phyloP scores from a whole-genome alignment of 176 grass and related monocot genomes.

The Rhynchospora tenuis region DNA sequence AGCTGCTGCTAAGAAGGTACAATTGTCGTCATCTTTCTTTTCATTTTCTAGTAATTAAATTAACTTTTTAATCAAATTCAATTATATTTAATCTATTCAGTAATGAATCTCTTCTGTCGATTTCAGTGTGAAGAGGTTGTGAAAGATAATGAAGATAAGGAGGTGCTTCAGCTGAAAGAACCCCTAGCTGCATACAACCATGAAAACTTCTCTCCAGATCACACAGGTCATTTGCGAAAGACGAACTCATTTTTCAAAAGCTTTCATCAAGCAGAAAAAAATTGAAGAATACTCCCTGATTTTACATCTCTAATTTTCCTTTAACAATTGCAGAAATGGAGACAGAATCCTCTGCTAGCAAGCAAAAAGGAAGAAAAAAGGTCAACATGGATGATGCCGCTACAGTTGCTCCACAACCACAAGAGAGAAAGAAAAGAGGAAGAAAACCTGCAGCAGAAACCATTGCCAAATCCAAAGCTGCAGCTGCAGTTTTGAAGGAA shows the following conservation, averaged over 20 bases:
- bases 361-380: not conserved
- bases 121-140: conserved; percentile 24
- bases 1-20: conserved; percentile 35
- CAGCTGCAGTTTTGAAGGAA: conserved; percentile 16
- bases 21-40: not conserved
- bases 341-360: conserved; percentile 11
- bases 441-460: conserved; percentile 33
- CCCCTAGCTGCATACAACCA: conserved; percentile 33
- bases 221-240: not conserved
- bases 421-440: conserved; percentile 41
- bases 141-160: conserved; percentile 37
- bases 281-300: not conserved
- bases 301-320: conserved; percentile 10
- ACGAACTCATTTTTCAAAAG: conserved; percentile 9
- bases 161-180: conserved; percentile 30
- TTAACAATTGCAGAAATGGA: conserved; percentile 31
- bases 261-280: conserved; percentile 15
- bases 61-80: not conserved
- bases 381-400: no score
- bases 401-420: not conserved
- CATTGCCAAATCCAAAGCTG: conserved; percentile 6
- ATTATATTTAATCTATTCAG: not conserved
- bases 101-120: not conserved
- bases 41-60: not conserved
- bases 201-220: conserved; percentile 10